phyloP scores from a whole-genome alignment of 257 asterid genomes.

The Sherardia arvensis region DNA sequence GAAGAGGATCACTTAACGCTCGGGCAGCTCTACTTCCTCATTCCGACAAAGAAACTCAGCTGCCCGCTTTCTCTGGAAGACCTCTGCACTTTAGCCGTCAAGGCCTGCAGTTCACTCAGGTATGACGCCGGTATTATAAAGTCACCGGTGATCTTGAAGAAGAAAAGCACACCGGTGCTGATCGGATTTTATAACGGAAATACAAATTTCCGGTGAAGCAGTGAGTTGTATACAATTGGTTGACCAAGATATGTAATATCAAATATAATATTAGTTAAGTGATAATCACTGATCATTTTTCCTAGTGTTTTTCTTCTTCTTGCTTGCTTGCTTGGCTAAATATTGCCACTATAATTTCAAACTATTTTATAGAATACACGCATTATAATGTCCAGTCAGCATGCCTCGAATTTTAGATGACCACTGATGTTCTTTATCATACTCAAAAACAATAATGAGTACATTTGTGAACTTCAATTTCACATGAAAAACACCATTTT shows the following conservation, averaged over 20 bases:
- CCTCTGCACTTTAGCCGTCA: constrained; percentile 31
- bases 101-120: constrained; percentile 24
- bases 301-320: too few relatives aligned
- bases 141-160: neutral
- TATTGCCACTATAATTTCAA: too few relatives aligned
- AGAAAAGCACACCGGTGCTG: neutral
- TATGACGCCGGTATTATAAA: neutral
- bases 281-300: too few relatives aligned
- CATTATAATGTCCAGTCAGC: too few relatives aligned
- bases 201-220: neutral
- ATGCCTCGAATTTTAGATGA: too few relatives aligned
- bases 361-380: too few relatives aligned
- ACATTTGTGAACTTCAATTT: too few relatives aligned
- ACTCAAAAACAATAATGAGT: too few relatives aligned
- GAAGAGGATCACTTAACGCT: constrained; percentile 19
- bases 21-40: constrained; percentile 25
- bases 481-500: too few relatives aligned
- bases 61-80: constrained; percentile 19
- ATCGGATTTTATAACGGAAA: neutral
- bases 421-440: too few relatives aligned
- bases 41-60: constrained; percentile 25
- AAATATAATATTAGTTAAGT: too few relatives aligned
- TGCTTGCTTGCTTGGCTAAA: too few relatives aligned
- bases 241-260: neutral
- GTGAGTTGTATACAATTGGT: neutral